Base-by-base conservation (phyloP, 306 rosid species). In the Delonix regia region DNA sequence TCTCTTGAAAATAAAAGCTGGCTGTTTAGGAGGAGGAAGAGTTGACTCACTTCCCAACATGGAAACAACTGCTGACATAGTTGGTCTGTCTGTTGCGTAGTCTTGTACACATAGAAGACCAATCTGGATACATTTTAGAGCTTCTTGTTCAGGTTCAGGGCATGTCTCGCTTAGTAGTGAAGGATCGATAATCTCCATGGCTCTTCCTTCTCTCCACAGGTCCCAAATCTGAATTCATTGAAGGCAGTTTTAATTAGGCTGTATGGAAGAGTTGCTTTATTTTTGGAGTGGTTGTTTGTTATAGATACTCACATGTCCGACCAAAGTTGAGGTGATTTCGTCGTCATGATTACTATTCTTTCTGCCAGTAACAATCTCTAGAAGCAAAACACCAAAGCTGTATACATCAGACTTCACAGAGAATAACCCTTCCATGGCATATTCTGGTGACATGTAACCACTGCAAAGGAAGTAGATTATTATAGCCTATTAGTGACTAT, bases 231-330 rank as follows among this genome's bases (percentile, higher is more conserved):
- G 25, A 81, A 66, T 69, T 9, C 77, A 27, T 19, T n/a, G 16
- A 18, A 83, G 19, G 21, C 13, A 10, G 1, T 28, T 3, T 41
- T 69, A 7, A 19, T 57, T 71, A 52, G 30, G 59, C 3, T 49
- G 25, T n/a, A n/a, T 33, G 73, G 22, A 71, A 61, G 30, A 4
- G 21, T n/a, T 22, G 44, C 19, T 44, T 47, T 42, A 11, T 79
- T 18, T 62, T 77, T 3, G 2, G 7, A n/a, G 28, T 69, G 11
- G 15, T 38, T 62, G 19, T 52, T 53, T 78, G 61, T 51, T 63
- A 7, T 22, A 53, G n/a, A 71, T 33, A 62, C 96, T 80, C 56
- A 90, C 98, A 83, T 93, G 84, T 69, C 93, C 91, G 60, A 91
- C 80, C 81, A 88, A 83, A 78, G 67, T 93, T 39, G 83, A 63